A percentile compares a stretch with the other conserved stretches of the same genome.
Evolutionary conservation across 768 basidiomycete species (phyloP).

Genomic region (Calvatia gigantea): DNA sequence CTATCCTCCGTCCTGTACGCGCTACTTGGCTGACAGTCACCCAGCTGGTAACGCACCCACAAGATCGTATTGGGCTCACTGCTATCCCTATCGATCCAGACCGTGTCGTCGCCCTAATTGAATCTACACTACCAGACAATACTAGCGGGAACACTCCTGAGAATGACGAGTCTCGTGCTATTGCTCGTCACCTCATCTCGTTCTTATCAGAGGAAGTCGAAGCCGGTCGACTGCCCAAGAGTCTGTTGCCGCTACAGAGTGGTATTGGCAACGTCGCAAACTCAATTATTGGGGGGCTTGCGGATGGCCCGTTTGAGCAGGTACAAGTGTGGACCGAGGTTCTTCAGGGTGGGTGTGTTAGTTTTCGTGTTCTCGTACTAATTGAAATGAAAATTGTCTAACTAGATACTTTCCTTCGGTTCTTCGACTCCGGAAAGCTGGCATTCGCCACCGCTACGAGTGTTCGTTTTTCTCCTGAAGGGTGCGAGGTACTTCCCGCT

Average conservation of each 20-base stretch:
- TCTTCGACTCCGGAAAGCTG: constrained; percentile 45
- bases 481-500: constrained; percentile 17
- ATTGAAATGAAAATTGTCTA: neutral
- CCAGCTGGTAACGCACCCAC: constrained; percentile 39
- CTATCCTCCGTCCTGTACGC: neutral
- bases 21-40: neutral
- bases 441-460: constrained; percentile 46
- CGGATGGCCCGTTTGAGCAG: constrained; percentile 44
- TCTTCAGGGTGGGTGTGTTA: constrained; percentile 28
- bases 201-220: constrained; percentile 40
- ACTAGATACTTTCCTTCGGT: constrained; percentile 41
- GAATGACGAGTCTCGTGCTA: constrained; percentile 38
- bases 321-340: constrained; percentile 52
- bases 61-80: constrained; percentile 41
- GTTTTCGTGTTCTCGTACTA: neutral
- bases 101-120: constrained; percentile 42
- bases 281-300: constrained; percentile 45
- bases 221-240: constrained; percentile 37
- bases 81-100: constrained; percentile 47
- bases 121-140: constrained; percentile 39
- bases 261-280: constrained; percentile 50
- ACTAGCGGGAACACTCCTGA: constrained; percentile 43
- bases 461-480: constrained; percentile 42
- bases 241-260: constrained; percentile 41
- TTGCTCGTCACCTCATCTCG: constrained; percentile 41